Evolutionary conservation across 768 basidiomycete species (phyloP).

Genomic region (Boletus insuetus): DNA sequence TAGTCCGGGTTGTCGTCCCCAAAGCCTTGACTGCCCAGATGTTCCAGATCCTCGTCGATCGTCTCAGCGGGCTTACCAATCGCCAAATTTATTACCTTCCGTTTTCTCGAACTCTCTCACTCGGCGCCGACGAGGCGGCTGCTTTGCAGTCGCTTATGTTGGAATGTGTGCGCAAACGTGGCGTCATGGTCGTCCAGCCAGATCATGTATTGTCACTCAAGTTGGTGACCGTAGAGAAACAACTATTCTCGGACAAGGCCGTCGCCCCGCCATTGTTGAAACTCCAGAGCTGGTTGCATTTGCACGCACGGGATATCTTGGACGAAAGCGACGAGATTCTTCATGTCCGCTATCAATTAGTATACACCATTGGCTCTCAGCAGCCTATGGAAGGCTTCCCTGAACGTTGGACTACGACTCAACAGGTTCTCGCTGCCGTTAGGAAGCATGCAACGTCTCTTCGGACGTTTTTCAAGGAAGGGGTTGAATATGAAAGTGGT

Average conservation of each 20-base stretch:
- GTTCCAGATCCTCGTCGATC: conserved; percentile 42
- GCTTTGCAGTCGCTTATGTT: conserved; percentile 30
- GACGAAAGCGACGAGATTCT: conserved; percentile 29
- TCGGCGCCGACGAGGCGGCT: conserved; percentile 13
- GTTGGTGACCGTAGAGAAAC: conserved; percentile 40
- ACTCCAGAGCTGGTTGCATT: conserved; percentile 21
- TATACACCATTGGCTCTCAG: conserved; percentile 32
- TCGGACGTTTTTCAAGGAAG: background rate
- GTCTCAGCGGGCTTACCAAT: conserved; percentile 42
- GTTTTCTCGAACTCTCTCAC: conserved; percentile 39
- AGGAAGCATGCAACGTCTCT: conserved; percentile 2
- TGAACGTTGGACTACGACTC: conserved; percentile 30
- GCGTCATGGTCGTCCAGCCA: conserved; percentile 46
- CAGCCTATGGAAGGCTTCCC: conserved; percentile 29
- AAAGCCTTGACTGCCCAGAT: conserved; percentile 44
- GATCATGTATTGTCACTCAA: conserved; percentile 28
- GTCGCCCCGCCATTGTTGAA: conserved; percentile 12
- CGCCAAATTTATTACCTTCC: conserved; percentile 45
- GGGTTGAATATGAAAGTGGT: background rate
- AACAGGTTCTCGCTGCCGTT: conserved; percentile 25
- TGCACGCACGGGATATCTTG: conserved; percentile 17
- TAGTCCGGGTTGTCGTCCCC: conserved; percentile 23
- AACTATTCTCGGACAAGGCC: conserved; percentile 1
- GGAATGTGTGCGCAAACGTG: conserved; percentile 36
- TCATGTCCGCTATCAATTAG: conserved; percentile 31